A percentile compares a stretch with the other conserved stretches of the same genome.
These are phyloP conservation scores for Phaseolus coccineus DNA, from an alignment of 331 rosid species.

Conservation along the genomic window DNA sequence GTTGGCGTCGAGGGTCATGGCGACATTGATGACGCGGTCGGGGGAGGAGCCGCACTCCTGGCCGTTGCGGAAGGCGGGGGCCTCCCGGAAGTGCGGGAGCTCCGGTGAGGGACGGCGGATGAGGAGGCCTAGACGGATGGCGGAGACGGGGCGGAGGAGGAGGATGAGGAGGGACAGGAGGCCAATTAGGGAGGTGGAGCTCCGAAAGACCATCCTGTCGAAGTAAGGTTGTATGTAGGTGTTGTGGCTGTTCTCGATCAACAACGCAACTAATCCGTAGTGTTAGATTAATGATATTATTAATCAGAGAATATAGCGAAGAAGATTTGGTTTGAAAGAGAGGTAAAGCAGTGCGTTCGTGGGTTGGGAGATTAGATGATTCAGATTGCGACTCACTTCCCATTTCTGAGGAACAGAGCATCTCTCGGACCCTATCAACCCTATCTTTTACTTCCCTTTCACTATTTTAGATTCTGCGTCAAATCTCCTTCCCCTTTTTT, in stretches of 20 bases:
- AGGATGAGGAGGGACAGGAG: conserved; percentile 63
- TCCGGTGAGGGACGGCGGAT: conserved; percentile 16
- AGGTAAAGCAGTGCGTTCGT: background rate
- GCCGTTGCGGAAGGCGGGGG: conserved; percentile 63
- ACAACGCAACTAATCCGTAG: background rate
- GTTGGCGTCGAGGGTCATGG: conserved; percentile 70
- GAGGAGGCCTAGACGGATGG: conserved; percentile 51
- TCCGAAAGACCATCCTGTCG: conserved; percentile 75
- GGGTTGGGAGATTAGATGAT: too few relatives aligned
- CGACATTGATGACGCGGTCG: conserved; percentile 51
- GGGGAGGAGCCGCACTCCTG: conserved; percentile 48
- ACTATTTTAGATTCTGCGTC: too few relatives aligned
- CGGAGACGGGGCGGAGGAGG: conserved; percentile 41
- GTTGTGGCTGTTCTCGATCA: background rate
- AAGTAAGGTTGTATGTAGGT: background rate
- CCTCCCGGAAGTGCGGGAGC: conserved; percentile 57
- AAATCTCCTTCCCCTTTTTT: too few relatives aligned
- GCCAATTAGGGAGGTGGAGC: conserved; percentile 54
- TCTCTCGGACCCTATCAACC: background rate
- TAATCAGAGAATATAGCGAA: background rate
- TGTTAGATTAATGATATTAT: background rate
- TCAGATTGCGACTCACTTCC: background rate
- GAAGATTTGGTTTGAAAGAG: background rate
- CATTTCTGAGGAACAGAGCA: background rate
- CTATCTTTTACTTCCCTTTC: background rate